Conservation (phyloP, 164 flowering plant species). For the Vitis vinifera region DNA sequence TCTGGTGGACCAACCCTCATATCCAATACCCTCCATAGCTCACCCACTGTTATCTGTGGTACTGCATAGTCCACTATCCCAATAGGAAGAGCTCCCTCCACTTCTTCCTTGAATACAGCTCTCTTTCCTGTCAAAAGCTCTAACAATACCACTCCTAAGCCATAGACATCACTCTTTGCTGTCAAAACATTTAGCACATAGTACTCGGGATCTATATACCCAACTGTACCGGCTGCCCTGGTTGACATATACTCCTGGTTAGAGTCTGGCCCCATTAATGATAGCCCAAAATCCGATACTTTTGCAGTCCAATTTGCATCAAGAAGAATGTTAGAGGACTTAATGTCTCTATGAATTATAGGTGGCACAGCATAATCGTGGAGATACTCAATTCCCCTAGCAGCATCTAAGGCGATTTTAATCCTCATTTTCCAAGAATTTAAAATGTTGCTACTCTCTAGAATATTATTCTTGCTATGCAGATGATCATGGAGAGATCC, state of each 20-base stretch:
- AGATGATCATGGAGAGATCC: conserved; percentile 34
- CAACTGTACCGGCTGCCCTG: conserved; percentile 34
- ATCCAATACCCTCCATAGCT: conserved; percentile 20
- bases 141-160: conserved; percentile 35
- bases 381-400: conserved; percentile 38
- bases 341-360: conserved; percentile 39
- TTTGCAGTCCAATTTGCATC: conserved; percentile 31
- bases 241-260: conserved; percentile 13
- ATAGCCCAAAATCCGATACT: conserved; percentile 40
- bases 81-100: conserved; percentile 11
- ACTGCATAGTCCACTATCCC: conserved; percentile 25
- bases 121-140: conserved; percentile 37
- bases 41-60: conserved; percentile 17
- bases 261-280: conserved; percentile 24
- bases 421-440: conserved; percentile 37
- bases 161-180: conserved; percentile 37
- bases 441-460: conserved; percentile 15
- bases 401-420: conserved; percentile 33
- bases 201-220: conserved; percentile 45
- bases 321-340: conserved; percentile 37
- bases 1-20: conserved; percentile 21
- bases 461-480: conserved; percentile 19
- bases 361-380: conserved; percentile 42
- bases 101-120: conserved; percentile 26
- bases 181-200: conserved; percentile 28